These are phyloP conservation scores for Dichotomopilus funicola DNA, from an alignment of 2,329 filamentous ascomycete genomes.

Conservation along the genomic window DNA sequence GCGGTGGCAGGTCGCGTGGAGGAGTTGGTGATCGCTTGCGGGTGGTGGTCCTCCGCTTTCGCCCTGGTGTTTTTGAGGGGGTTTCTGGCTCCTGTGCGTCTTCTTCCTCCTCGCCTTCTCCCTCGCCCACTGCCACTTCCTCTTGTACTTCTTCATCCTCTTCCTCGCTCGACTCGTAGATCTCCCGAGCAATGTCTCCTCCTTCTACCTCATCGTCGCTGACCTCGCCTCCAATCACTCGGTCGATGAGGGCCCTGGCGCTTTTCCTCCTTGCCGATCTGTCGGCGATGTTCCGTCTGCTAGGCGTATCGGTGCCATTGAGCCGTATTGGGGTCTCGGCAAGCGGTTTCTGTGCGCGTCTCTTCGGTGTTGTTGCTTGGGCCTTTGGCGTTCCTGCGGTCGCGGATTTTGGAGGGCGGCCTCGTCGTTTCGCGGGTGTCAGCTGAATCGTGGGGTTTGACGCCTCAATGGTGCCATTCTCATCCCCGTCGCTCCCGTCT, in stretches of 20 bases:
- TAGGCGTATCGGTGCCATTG: conserved; percentile 46
- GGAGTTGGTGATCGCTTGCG: conserved; percentile 69
- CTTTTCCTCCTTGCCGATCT: conserved; percentile 84
- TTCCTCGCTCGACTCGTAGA: conserved; percentile 52
- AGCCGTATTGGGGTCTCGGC: conserved; percentile 36
- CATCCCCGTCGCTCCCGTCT: conserved; percentile 2
- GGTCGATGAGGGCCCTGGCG: conserved; percentile 67
- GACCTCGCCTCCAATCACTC: conserved; percentile 54
- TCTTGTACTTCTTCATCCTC: conserved; percentile 30
- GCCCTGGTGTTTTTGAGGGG: conserved; percentile 22
- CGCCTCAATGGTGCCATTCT: not conserved
- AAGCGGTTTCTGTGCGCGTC: conserved; percentile 25
- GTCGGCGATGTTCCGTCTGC: conserved; percentile 64
- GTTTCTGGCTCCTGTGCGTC: conserved; percentile 25
- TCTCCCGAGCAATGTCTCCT: conserved; percentile 61
- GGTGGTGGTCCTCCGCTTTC: conserved; percentile 17
- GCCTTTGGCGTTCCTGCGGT: conserved; percentile 21
- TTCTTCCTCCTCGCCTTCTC: conserved; percentile 15
- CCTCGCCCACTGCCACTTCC: conserved; percentile 11
- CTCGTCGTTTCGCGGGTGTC: conserved; percentile 29
- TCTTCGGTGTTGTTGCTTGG: conserved; percentile 34
- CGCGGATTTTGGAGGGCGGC: conserved; percentile 21
- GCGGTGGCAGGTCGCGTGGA: conserved; percentile 72
- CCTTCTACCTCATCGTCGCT: conserved; percentile 69
- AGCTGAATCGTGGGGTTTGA: conserved; percentile 18